A percentile compares a stretch with the other conserved stretches of the same genome.
These are phyloP conservation scores for Ilex aquifolium DNA, from an alignment of 257 asterid species.

Conservation along the genomic window DNA sequence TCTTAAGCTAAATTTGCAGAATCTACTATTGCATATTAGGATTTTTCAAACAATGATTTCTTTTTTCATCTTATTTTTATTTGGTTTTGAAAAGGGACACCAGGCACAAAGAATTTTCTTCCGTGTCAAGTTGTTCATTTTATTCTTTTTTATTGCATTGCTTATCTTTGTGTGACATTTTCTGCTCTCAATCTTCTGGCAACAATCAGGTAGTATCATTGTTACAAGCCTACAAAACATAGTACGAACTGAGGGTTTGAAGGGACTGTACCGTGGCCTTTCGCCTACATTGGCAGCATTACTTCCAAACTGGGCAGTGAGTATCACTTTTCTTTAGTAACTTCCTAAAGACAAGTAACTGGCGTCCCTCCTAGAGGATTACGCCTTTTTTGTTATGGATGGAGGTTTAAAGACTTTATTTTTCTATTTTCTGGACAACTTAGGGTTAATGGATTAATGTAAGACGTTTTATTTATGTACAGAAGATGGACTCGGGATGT, in stretches of 20 bases:
- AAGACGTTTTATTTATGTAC: no score
- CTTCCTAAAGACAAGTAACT: not conserved
- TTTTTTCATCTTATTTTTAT: no score
- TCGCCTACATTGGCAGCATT: constrained; percentile 89
- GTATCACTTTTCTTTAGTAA: constrained; percentile 25
- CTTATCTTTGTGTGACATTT: constrained; percentile 9
- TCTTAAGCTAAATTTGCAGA: no score
- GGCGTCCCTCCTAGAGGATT: not conserved
- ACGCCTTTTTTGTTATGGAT: no score
- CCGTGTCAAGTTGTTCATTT: not conserved
- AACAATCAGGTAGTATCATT: constrained; percentile 75
- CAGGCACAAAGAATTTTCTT: no score
- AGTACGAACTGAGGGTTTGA: constrained; percentile 64
- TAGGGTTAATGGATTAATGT: not conserved
- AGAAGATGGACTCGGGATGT: no score
- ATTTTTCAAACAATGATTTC: no score
- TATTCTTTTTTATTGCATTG: not conserved
- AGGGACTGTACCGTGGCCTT: constrained; percentile 97
- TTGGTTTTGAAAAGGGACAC: no score
- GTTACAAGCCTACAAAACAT: constrained; percentile 65
- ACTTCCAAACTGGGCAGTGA: constrained; percentile 99
- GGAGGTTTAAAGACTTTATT: not conserved
- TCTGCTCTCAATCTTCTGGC: constrained; percentile 15
- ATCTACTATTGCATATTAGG: no score
- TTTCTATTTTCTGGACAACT: not conserved